Base-by-base conservation (phyloP, 441 rosid species). In the Gossypium trilobum region DNA sequence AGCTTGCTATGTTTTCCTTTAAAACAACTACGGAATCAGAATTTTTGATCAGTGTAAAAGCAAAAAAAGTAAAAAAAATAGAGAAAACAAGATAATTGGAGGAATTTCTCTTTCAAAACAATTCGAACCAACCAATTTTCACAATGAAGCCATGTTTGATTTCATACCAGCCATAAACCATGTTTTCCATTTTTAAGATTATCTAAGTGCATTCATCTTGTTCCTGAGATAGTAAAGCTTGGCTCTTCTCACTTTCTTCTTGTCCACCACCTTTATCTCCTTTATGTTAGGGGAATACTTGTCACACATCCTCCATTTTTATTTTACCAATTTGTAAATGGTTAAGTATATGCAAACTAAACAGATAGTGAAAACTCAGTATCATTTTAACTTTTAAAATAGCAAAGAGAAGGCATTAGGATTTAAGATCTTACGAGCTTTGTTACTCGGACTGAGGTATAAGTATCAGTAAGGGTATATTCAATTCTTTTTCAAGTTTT, bases 231-330 rank as follows among this genome's bases (percentile, higher is more conserved):
- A 85, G 79, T 94, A 92, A 67, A 90, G 96, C 86, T 92, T 90
- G 27, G 97, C 99, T 85, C 99, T 89, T 78, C 93, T 85, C 81
- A 89, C 97, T 75, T 80, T 92, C 85, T 88, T 92, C 94, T 90
- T 88, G 78, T 89, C 97, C 86, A 92, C 80, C 80, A 89, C 91
- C 86, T 87, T 88, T 29, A 92, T 87, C 88, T 89, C 97, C 91
- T 86, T 92, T 72, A 90, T 88, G 82, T 90, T 92, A 58, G 97
- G 99, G 0, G 97, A 94, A 75, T 92, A 92, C 88, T 94, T 90
- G 84, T 60, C 75, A 78, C 71, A 56, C 58, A 68, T 9, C 74
- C 59, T 16, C 67, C 51, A 74, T 14, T 71, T 42, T 74, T 59
- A 62, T 77, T 76, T 61, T 66, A 56, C 57, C 60, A 62, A 22